Conservation (phyloP, 2,329 filamentous ascomycete genomes). For the Trichoderma semiorbis region DNA sequence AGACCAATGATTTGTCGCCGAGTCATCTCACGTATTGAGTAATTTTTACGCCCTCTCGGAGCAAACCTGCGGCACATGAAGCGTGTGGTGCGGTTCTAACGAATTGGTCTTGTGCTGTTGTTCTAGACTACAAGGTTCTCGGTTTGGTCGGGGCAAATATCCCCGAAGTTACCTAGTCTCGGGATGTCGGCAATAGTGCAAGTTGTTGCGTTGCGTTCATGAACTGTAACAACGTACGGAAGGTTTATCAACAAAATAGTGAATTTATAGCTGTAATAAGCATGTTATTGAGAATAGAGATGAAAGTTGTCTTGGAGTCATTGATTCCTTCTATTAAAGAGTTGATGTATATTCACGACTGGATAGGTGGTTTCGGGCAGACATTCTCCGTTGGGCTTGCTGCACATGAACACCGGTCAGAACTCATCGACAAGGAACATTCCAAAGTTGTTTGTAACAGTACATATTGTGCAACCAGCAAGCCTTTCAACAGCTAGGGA, state of each 20-base stretch:
- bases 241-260: neutral
- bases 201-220: neutral
- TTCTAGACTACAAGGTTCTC: neutral
- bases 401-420: neutral
- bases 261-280: neutral
- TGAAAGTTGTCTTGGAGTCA: neutral
- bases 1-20: neutral
- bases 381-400: neutral
- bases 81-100: neutral
- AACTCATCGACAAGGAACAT: too few relatives aligned
- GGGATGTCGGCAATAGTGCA: neutral
- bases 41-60: neutral
- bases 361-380: neutral
- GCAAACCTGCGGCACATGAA: neutral
- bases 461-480: too few relatives aligned
- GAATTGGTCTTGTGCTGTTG: neutral
- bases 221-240: neutral
- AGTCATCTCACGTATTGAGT: neutral
- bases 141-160: neutral
- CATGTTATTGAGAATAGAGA: neutral
- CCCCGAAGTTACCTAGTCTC: neutral
- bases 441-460: too few relatives aligned
- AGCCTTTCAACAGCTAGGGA: too few relatives aligned
- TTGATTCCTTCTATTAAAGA: neutral
- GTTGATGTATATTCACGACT: neutral